Evolutionary conservation across 306 rosid genomes (phyloP).

Genomic region (Sicyos baderoa): DNA sequence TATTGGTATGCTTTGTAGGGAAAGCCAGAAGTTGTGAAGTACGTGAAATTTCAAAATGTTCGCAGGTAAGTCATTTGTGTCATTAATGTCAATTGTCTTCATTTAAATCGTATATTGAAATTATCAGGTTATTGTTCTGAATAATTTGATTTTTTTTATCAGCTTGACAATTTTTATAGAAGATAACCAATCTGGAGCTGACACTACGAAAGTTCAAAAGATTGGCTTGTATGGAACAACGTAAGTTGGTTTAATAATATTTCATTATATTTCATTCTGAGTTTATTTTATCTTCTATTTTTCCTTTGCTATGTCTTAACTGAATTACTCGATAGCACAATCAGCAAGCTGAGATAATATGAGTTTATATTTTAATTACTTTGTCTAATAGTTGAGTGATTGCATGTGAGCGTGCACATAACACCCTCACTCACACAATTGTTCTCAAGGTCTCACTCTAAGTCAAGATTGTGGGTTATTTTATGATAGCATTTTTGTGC

Average conservation of each 20-base stretch:
- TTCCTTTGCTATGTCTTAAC: neutral
- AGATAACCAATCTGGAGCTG: constrained; percentile 80
- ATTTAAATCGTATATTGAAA: constrained; percentile 6
- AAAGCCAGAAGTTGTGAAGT: constrained; percentile 65
- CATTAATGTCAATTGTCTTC: constrained; percentile 16
- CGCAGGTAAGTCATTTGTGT: constrained; percentile 50
- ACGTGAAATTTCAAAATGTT: constrained; percentile 93
- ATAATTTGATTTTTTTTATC: constrained; percentile 24
- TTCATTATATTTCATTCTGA: neutral
- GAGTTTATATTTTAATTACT: too few relatives aligned
- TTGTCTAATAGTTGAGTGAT: neutral
- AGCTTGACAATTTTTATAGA: constrained; percentile 89
- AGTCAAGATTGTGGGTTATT: neutral
- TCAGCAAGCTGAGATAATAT: neutral
- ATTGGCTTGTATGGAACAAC: constrained; percentile 72
- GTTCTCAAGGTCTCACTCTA: neutral
- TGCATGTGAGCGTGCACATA: neutral
- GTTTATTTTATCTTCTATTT: neutral
- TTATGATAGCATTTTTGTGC: neutral
- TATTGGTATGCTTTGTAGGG: constrained; percentile 43
- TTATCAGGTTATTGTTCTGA: constrained; percentile 21
- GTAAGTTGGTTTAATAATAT: constrained; percentile 42
- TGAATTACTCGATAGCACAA: neutral
- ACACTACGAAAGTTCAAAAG: constrained; percentile 74
- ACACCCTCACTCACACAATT: neutral